phyloP scores from a whole-genome alignment of 305 asterid species.

The Plantago rigida region DNA sequence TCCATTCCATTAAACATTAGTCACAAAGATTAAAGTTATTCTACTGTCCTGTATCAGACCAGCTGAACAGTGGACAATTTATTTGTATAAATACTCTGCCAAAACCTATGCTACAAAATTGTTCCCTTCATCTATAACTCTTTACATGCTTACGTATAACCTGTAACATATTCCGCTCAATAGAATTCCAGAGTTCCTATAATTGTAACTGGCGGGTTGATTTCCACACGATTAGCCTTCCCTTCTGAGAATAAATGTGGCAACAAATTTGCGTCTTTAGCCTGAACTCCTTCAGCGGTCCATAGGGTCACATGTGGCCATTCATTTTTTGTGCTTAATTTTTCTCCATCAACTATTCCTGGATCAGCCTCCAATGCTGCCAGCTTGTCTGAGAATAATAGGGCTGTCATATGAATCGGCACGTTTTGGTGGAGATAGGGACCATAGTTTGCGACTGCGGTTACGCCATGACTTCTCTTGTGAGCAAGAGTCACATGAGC shows the following conservation, averaged over 20 bases:
- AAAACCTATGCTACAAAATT: not conserved
- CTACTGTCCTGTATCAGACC: not conserved
- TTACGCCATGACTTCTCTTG: conserved; percentile 77
- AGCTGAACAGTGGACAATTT: not conserved
- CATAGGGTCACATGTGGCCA: conserved; percentile 90
- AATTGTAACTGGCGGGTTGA: conserved; percentile 64
- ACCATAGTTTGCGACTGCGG: conserved; percentile 72
- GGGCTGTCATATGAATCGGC: conserved; percentile 48
- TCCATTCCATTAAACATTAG: too few relatives aligned
- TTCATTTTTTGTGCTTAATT: conserved; percentile 54
- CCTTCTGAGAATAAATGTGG: conserved; percentile 60
- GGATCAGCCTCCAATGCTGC: conserved; percentile 73
- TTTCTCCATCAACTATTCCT: conserved; percentile 65
- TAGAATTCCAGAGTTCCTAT: conserved; percentile 61
- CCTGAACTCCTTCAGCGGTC: conserved; percentile 56
- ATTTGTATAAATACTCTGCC: not conserved
- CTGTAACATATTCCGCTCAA: conserved; percentile 24
- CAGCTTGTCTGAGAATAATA: conserved; percentile 55
- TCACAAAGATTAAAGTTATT: too few relatives aligned
- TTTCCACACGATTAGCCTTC: conserved; percentile 61
- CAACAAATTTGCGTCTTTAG: conserved; percentile 69
- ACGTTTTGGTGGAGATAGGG: conserved; percentile 50
- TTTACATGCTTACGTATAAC: too few relatives aligned
- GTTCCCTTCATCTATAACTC: not conserved
- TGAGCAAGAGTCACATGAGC: conserved; percentile 93